Evolutionary conservation across 1,284 basidiomycete species (phyloP).

Genomic region (Cryptococcus maquisensis): DNA sequence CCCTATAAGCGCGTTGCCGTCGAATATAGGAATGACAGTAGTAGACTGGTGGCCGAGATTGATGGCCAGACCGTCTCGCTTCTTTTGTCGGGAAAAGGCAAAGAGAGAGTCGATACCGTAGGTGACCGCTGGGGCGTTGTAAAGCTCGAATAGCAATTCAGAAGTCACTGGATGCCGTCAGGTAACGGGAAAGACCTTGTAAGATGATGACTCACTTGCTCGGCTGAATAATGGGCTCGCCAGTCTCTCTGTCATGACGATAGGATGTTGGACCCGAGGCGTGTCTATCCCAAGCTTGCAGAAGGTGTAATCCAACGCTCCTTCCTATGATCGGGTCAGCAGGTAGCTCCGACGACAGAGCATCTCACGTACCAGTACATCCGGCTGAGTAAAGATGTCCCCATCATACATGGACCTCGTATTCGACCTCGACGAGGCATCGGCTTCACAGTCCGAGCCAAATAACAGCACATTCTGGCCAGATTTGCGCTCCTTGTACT

Average conservation of each 20-base stretch:
- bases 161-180: slow-evolving; percentile 66
- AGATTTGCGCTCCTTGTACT: slow-evolving; percentile 80
- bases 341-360: neutral
- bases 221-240: slow-evolving; percentile 87
- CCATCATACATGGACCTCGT: slow-evolving; percentile 81
- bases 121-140: slow-evolving; percentile 76
- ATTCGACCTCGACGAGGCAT: slow-evolving; percentile 73
- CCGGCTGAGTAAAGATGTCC: slow-evolving; percentile 81
- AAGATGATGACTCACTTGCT: slow-evolving; percentile 57
- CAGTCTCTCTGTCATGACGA: slow-evolving; percentile 90
- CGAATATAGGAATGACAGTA: slow-evolving; percentile 76
- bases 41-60: slow-evolving; percentile 56
- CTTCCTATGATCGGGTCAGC: slow-evolving; percentile 62
- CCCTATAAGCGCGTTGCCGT: slow-evolving; percentile 73
- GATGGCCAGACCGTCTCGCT: slow-evolving; percentile 68
- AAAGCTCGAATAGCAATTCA: slow-evolving; percentile 94
- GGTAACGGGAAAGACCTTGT: neutral
- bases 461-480: slow-evolving; percentile 77
- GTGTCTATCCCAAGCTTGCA: slow-evolving; percentile 78
- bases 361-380: slow-evolving; percentile 68
- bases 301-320: slow-evolving; percentile 88
- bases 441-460: slow-evolving; percentile 75
- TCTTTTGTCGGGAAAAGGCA: slow-evolving; percentile 63
- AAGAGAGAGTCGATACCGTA: slow-evolving; percentile 91
- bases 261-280: slow-evolving; percentile 74